Base-by-base conservation (phyloP, 2,329 filamentous ascomycete genomes). In the Pestalotiopsis fici region DNA sequence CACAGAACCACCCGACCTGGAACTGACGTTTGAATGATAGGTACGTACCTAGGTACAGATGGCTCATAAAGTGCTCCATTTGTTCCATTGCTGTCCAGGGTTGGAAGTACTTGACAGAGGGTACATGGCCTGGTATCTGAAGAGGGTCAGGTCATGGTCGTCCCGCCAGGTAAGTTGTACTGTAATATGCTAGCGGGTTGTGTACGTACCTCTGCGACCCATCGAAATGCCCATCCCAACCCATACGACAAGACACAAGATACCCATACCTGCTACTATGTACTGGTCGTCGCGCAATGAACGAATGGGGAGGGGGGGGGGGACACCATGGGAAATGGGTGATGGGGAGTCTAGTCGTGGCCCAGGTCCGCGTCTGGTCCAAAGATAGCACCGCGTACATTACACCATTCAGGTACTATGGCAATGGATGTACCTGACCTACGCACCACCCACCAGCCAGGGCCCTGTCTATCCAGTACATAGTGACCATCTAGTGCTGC, bases 351-450 rank as follows among this genome's bases (percentile, higher is more conserved):
- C 25, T 23, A 31, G 28, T 18, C 18, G 18, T 15, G 27, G 27
- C 23, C 27, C 57, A 31, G 59, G 54, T 61, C 56, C 55, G 55
- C 35, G 55, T 61, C 43, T 50, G 43, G 43, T 50, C 57, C 64
- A 59, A 66, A 66, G 57, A 66, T 66, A 66, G 64, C 39, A 66
- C 28, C 31, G 54, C 31, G 18, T 57, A 57, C 55, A 21, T 25
- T 12, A 25, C n/a, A 21, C 55, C 27, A 25, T 57, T 11, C 55
- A 27, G 31, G 31, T 35, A 35, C 31, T 35, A 50, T 18, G 18
- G 43, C 43, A 39, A 18, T 47, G 39, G 15, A 47, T 5, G 39
- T 47, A 50, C 43, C 18, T 50, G 18, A 50, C 43, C 43, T 50
- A n/a, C 18, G 7, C 43, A n/a, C 43, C 18, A n/a, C 18, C 43